phyloP scores from a whole-genome alignment of 192 early-diverging fungal species.

The Mortierella hygrophila region DNA sequence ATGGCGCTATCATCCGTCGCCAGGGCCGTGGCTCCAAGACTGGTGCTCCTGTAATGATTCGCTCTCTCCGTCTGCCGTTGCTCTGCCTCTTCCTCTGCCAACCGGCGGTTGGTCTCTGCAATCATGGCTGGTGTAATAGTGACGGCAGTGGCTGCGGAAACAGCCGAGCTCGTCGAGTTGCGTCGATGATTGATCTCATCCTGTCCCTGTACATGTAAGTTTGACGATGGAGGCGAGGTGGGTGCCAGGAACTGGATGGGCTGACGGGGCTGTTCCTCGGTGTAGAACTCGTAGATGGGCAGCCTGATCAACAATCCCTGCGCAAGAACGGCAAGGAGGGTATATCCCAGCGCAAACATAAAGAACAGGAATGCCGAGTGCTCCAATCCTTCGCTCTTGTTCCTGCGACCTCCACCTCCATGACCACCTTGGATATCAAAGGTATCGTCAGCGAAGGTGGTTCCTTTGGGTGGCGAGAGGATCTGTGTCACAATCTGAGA shows the following conservation, averaged over 20 bases:
- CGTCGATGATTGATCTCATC: constrained; percentile 13
- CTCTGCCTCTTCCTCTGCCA: constrained; percentile 24
- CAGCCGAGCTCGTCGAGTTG: constrained; percentile 38
- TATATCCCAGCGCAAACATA: constrained; percentile 58
- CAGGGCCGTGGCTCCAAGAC: constrained; percentile 27
- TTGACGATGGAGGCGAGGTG: constrained; percentile 1
- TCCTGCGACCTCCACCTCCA: constrained; percentile 15
- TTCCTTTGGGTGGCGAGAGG: constrained; percentile 55
- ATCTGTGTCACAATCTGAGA: constrained; percentile 71
- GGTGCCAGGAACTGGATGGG: constrained; percentile 50
- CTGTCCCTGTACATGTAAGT: neutral
- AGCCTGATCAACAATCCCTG: constrained; percentile 55
- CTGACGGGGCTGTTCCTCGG: constrained; percentile 27
- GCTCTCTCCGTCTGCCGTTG: constrained; percentile 17
- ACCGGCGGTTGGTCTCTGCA: constrained; percentile 31
- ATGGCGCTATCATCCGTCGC: constrained; percentile 29
- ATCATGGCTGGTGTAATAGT: constrained; percentile 53
- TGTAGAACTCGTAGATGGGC: constrained; percentile 58
- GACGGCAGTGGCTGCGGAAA: constrained; percentile 22
- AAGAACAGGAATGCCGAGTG: constrained; percentile 67
- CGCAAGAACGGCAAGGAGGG: constrained; percentile 54
- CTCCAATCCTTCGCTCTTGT: constrained; percentile 35
- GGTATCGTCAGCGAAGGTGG: constrained; percentile 25
- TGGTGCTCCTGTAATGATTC: constrained; percentile 29
- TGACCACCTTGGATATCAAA: constrained; percentile 7